Evolutionary conservation across 805 yeast species (phyloP), one percentile per base, ranked within the genome.

Genomic region (Millerago galiae): DNA sequence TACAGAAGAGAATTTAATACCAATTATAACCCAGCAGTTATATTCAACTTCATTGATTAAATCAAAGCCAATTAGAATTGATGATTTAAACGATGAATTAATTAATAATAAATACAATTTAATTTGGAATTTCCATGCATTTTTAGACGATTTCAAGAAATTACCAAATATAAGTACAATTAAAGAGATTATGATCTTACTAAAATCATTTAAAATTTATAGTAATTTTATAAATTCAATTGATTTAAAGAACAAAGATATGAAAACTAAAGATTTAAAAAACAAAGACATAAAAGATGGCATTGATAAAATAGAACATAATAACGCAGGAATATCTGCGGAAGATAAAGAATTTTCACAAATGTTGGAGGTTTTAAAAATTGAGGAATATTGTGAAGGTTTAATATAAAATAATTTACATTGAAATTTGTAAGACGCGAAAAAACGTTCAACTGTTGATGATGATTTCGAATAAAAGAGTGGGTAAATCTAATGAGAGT

Each of bases 101-200:
- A 13, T 52, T 47, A 58, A 55, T 13, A 65, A 65, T 40, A 66
- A 61, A 40, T 68, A 64, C 42, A 67, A 68, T 41, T 44, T 68
- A 35, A 67, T 68, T 2, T 68, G 74, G 74, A 63, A 64, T 15
- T 51, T 68, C 2, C 71, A 68, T 46, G 71, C 67, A 15, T 62
- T 62, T 17, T 40, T 67, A 13, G 59, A 66, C 8, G 59, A 56
- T 8, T 66, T 62, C 46, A 57, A 61, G 29, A 53, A 44, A 10
- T 40, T 66, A 12, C 56, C 56, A 37, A 65, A 65, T 42, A 46
- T 68, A 11, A 62, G 67, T 1, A 44, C 52, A 1, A 53, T 52
- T 7, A 27, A 43, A 3, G 30, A 43, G 6, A 44, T 53, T 14
- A 32, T 40, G 16, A 10, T 10, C 5, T 38, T 51, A 14, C 21